Conservation (phyloP, 2,329 filamentous ascomycete species). For the Ophiognomonia clavigignenti-juglandacearum region DNA sequence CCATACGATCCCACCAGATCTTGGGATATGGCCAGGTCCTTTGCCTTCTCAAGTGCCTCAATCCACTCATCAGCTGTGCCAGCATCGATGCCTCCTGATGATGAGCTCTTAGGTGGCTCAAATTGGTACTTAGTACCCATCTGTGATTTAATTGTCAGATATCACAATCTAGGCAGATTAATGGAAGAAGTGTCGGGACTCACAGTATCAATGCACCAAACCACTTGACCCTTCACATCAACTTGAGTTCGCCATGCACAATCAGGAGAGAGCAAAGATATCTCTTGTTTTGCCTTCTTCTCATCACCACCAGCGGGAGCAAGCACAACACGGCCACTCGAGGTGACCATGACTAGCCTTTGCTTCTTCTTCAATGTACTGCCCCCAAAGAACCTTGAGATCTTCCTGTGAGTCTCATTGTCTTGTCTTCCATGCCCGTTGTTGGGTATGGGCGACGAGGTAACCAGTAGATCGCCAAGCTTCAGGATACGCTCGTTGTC, state of each 20-base stretch:
- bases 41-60: conserved; percentile 79
- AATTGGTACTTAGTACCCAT: conserved; percentile 87
- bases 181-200: conserved; percentile 33
- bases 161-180: too few species aligned
- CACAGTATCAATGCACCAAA: conserved; percentile 93
- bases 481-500: conserved; percentile 93
- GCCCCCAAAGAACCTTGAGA: conserved; percentile 89
- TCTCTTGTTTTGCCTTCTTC: conserved; percentile 89
- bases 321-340: conserved; percentile 81
- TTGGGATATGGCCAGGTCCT: conserved; percentile 76
- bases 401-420: conserved; percentile 72
- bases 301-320: conserved; percentile 90
- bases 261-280: conserved; percentile 73
- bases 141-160: conserved; percentile 47
- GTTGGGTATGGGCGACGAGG: conserved; percentile 71
- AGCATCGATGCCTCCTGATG: conserved; percentile 49
- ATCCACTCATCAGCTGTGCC: conserved; percentile 85
- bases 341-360: conserved; percentile 90
- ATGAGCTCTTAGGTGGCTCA: conserved; percentile 78
- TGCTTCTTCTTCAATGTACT: conserved; percentile 90
- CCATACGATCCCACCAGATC: conserved; percentile 62
- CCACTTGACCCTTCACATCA: conserved; percentile 81
- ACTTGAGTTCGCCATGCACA: conserved; percentile 74
- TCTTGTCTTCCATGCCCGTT: conserved; percentile 68
- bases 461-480: conserved; percentile 83